Base-by-base conservation (phyloP, 1,284 basidiomycete species). In the Pascua sp. region DNA sequence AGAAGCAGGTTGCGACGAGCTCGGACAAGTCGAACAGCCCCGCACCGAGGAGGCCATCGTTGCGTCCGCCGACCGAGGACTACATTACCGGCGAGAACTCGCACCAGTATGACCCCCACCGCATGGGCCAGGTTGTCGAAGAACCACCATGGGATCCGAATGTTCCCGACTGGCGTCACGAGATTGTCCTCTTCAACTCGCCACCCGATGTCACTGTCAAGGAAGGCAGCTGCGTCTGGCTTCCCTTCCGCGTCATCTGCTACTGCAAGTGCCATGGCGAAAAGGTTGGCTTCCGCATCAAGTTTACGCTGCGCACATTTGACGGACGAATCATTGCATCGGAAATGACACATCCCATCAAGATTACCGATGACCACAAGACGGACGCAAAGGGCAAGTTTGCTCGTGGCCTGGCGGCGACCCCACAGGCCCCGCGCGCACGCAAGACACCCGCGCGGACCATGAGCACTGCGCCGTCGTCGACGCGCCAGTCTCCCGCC, bases 311-410 rank as follows among this genome's bases (percentile, higher is more conserved):
- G 81, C 84, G 87, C 67, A 90, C 97, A 64, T 81, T 86, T 67
- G 81, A 80, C 41, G 93, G 92, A 9, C 84, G 88, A 32, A 77
- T 93, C 49, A 84, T 98, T 53, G 95, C 91, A 11, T 84, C 84
- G 11, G 91, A 91, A 3, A 84, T 83, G 47, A 92, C 91, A 2
- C 86, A 87, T 37, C 92, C 95, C 3, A 95, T 99, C 70, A 95
- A 98, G 87, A 98, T 98, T 67, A 99, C 95, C 4, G 96, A 99
- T 77, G 96, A 99, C 75, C 94, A 97, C 79, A 97, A 97, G 79
- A 92, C 91, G 41, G 85, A 83, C 8, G 63, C 68, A 11, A 76
- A 72, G 60, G 50, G 65, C 10, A 73, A 71, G 58, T 40, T 62
- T 16, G 56, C 63, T 0, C 24, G 24, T 32, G 24, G 24, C 7